Base-by-base conservation (phyloP, 2,329 filamentous ascomycete genomes). In the Aspergillus sp. region DNA sequence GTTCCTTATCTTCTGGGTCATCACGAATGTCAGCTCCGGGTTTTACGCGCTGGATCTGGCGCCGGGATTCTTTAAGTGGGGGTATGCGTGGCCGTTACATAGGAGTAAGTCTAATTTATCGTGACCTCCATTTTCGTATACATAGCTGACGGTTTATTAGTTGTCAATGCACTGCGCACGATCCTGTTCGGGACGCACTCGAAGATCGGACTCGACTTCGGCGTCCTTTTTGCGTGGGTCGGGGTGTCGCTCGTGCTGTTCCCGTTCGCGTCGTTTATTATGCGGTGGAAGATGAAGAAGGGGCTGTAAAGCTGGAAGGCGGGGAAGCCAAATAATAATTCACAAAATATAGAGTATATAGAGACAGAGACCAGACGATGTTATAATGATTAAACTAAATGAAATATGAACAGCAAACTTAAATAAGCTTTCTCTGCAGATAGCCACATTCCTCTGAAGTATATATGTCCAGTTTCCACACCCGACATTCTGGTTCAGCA, bases 1-100 rank as follows among this genome's bases (percentile, higher is more conserved):
- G 0, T 89, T 85, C 80, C 71, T 89, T 2, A 86, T 88, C 55
- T 88, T 87, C 64, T 87, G 84, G 85, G 84, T 88, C 42, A 85
- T 89, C 55, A 81, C 83, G 6, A 89, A 89, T 64, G 84, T 88
- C 0, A 75, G 79, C 0, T 86, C 84, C 0, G 73, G 78, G 0
- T 87, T 89, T 63, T 85, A 88, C 67, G 73, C 82, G 4, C 74
- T 88, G 43, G 82, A 85, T 24, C 73, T 89, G 22, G 80, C 82
- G 2, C 81, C 83, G 0, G 73, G 69, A 0, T 88, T 89, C 64
- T 89, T 85, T 66, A 67, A 71, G 2, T 89, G 83, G 83, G 85
- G 84, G 0, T 86, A 86, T 66, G 85, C 81, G 0, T 86, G 85
- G 83, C 86, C 85, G 8, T 69, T 89, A 54, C 83, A 87, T 68